These are phyloP conservation scores for Ilex asprella DNA, from an alignment of 257 asterid genomes.

Conservation along the genomic window DNA sequence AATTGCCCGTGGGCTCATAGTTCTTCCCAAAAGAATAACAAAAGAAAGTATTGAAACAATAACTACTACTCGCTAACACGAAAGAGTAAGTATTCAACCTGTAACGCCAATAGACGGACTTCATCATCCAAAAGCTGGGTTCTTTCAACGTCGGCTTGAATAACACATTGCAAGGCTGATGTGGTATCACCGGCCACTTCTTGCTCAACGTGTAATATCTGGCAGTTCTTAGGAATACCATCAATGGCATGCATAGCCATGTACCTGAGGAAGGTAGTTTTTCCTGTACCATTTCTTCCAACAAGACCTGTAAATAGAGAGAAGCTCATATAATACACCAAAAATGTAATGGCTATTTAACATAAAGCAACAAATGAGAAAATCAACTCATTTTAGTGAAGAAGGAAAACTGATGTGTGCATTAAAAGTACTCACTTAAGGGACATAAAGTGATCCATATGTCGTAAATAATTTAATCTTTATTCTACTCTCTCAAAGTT, in stretches of 20 bases:
- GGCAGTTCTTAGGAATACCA: conserved; percentile 94
- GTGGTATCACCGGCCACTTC: conserved; percentile 90
- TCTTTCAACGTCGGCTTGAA: conserved; percentile 83
- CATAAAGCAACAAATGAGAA: too few species aligned
- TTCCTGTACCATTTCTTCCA: conserved; percentile 99
- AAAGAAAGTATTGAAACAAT: conserved; percentile 9
- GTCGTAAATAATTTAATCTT: too few species aligned
- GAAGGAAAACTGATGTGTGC: background rate
- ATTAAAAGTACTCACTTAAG: background rate
- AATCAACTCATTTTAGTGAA: background rate
- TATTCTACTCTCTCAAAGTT: too few species aligned
- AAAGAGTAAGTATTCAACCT: conserved; percentile 45
- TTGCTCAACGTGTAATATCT: conserved; percentile 96
- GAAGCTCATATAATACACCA: background rate
- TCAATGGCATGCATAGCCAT: conserved; percentile 99
- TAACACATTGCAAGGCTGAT: conserved; percentile 84
- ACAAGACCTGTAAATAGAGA: conserved; percentile 64
- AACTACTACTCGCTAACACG: conserved; percentile 12
- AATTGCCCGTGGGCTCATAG: conserved; percentile 3
- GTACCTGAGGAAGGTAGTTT: conserved; percentile 90
- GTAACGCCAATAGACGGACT: conserved; percentile 58
- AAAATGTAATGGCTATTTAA: background rate
- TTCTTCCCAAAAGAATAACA: conserved; percentile 2
- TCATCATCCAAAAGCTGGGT: conserved; percentile 82
- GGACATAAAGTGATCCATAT: too few species aligned